Conservation (phyloP, 345 rosid genomes). For the Laguncularia racemosa region DNA sequence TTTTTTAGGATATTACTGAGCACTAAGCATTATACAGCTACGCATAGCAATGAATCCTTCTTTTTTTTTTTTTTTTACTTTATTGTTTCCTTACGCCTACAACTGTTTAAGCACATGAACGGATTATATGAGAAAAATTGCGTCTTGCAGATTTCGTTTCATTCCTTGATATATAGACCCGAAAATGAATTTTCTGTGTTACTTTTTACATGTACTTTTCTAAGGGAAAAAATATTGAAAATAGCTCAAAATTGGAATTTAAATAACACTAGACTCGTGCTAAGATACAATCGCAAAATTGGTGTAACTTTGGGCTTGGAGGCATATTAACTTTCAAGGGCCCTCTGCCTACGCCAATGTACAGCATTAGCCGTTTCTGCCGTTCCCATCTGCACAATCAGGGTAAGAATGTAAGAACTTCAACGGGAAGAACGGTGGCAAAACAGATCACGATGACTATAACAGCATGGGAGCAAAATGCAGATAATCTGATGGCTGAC, state of each 20-base stretch:
- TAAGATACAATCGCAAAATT: conserved; percentile 8
- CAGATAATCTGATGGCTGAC: background rate
- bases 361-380: conserved; percentile 67
- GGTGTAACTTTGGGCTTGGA: conserved; percentile 19
- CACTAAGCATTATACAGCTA: no score
- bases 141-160: no score
- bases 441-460: background rate
- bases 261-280: background rate
- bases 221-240: conserved; percentile 5
- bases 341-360: conserved; percentile 73
- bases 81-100: no score
- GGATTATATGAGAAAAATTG: no score
- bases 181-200: no score
- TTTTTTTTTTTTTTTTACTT: no score
- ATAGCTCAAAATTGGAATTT: conserved; percentile 16
- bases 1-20: no score
- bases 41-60: no score
- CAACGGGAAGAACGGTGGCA: background rate
- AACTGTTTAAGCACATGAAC: no score
- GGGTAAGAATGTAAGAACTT: background rate
- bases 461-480: background rate
- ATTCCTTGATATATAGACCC: no score
- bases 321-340: conserved; percentile 40
- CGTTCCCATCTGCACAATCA: conserved; percentile 65
- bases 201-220: background rate